Base-by-base conservation (phyloP, 345 rosid species). In the Salix brachista region DNA sequence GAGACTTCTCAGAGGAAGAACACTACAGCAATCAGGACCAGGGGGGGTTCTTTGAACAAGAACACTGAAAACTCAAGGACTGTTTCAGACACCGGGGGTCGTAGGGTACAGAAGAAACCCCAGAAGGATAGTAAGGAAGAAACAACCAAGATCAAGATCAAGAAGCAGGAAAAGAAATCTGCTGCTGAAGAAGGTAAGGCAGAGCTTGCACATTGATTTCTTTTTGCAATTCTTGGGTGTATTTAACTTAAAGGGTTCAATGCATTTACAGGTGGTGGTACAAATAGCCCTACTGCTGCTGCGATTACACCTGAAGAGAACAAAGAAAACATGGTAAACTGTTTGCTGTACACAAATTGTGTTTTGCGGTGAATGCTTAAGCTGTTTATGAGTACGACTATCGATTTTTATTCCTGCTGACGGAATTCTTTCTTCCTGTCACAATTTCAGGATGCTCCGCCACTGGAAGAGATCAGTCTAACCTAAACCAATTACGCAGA, bases 281-380 rank as follows among this genome's bases (percentile, higher is more conserved):
- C 78, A n/a, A 81, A 67, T 46, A 73, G 83, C 79, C 81, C 90
- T 72, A 41, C 84, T 67, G 76, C 76, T 68, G 80, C 80, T 69
- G 76, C 36, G 44, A 76, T 72, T 54, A 39, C 71, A 18, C 72
- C 79, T 44, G 86, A 82, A 77, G 97, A 88, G 85, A 86, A 95
- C 86, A 95, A 95, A 82, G 98, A 95, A 84, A 95, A 93, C 73
- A 65, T 83, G 95, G 95, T 92, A 86, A 82, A 80, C 48, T 14
- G 8, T 11, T 46, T 23, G 42, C 23, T 19, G 54, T 23, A 5
- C 41, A 36, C 71, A 37, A 25, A 64, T 6, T 28, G 32, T 26
- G 11, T 26, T 10, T n/a, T 13, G 54, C 19, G 1, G 50, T 23
- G 32, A 62, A 23, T n/a, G 14, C 28, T 28, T 25, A 5, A n/a